phyloP scores from a whole-genome alignment of 2,329 filamentous ascomycete species.

The Pseudogymnoascus sp. region DNA sequence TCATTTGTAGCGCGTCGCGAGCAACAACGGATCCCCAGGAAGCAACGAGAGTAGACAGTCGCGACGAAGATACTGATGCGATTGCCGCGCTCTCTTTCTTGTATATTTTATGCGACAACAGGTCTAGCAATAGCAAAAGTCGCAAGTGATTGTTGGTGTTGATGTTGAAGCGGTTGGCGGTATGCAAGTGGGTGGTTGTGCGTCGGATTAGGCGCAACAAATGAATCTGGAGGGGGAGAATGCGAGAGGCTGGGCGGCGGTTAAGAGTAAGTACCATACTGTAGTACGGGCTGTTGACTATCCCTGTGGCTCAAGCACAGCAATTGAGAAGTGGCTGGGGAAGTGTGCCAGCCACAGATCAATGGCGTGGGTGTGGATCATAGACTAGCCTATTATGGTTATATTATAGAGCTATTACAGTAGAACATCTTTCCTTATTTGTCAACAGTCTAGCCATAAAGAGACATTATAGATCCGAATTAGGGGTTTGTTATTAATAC shows the following conservation, averaged over 20 bases:
- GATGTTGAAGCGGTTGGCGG: slow-evolving; percentile 1
- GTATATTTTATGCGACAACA: background rate
- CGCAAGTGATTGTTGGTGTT: slow-evolving; percentile 1
- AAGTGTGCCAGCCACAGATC: background rate
- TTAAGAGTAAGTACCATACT: no score
- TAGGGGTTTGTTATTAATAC: background rate
- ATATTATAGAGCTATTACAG: background rate
- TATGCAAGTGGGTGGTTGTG: background rate
- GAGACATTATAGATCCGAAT: background rate
- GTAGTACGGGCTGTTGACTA: no score
- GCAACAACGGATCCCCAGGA: background rate
- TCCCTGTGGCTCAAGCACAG: slow-evolving; percentile 13
- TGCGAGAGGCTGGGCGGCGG: slow-evolving; percentile 10
- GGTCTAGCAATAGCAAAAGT: background rate
- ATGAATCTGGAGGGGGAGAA: slow-evolving; percentile 17
- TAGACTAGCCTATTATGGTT: background rate
- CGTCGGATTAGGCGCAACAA: slow-evolving; percentile 4
- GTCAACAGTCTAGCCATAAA: background rate
- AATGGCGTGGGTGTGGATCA: background rate
- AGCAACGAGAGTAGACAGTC: background rate
- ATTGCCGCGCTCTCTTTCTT: background rate
- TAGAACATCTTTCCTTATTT: background rate
- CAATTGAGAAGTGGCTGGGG: background rate
- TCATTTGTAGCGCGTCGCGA: slow-evolving; percentile 11
- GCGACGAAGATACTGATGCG: background rate